Conservation (phyloP, 2,329 filamentous ascomycete species). For the Xylariaceae sp. region DNA sequence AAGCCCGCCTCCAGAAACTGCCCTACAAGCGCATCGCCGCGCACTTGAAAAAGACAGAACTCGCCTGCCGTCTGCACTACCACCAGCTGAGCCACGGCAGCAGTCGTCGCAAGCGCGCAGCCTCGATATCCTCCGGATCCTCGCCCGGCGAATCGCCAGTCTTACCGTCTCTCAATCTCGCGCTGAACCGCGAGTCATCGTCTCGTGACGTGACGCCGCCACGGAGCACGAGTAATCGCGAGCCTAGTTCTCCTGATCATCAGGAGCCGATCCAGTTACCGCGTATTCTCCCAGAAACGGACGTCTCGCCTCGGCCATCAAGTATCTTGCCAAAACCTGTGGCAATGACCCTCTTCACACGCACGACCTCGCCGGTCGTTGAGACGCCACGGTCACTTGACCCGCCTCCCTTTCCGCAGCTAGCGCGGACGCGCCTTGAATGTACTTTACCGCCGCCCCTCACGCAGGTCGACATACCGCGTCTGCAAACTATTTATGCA, state of each 20-base stretch:
- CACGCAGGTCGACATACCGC: constrained; percentile 54
- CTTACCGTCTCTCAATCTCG: constrained; percentile 43
- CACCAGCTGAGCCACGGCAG: constrained; percentile 79
- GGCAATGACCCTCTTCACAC: constrained; percentile 42
- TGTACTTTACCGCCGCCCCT: constrained; percentile 43
- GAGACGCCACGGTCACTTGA: constrained; percentile 37
- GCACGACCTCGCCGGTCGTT: constrained; percentile 35
- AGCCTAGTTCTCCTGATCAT: constrained; percentile 40
- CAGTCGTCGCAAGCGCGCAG: constrained; percentile 71
- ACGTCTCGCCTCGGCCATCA: constrained; percentile 47
- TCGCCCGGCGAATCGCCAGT: constrained; percentile 50
- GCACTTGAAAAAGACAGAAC: constrained; percentile 80
- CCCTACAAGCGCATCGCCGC: constrained; percentile 86
- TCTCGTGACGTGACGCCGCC: constrained; percentile 47
- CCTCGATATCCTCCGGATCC: constrained; percentile 63
- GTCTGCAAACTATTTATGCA: constrained; percentile 65
- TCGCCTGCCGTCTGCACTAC: constrained; percentile 81
- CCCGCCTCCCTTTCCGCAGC: constrained; percentile 36
- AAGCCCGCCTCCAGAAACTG: constrained; percentile 81
- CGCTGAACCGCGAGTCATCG: constrained; percentile 45
- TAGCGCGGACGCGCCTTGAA: constrained; percentile 54
- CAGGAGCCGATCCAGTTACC: constrained; percentile 46
- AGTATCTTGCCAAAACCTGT: constrained; percentile 63
- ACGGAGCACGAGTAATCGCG: constrained; percentile 41
- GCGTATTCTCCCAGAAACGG: constrained; percentile 45